These are phyloP conservation scores for Leishmania martiniquensis DNA, from an alignment of 208 protist genomes.

Conservation along the genomic window DNA sequence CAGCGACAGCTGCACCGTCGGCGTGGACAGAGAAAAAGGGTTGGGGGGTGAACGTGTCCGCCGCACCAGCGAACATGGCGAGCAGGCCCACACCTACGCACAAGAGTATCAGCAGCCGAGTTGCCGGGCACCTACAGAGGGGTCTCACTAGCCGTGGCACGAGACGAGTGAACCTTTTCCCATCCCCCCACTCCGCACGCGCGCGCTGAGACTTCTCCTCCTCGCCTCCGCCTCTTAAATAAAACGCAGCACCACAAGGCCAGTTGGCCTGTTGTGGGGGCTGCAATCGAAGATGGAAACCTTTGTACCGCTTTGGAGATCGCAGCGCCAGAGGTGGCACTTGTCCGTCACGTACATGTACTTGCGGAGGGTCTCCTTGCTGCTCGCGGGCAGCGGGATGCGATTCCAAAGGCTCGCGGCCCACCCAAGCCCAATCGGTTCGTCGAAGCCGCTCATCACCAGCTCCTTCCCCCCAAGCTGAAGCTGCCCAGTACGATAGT, in stretches of 20 bases:
- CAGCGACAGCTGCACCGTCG: background rate
- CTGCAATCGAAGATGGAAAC: slow-evolving; percentile 26
- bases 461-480: slow-evolving; percentile 33
- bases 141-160: background rate
- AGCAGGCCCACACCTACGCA: background rate
- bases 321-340: slow-evolving; percentile 38
- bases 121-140: background rate
- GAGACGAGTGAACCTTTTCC: background rate
- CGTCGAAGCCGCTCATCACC: slow-evolving; percentile 39
- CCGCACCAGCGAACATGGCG: no score
- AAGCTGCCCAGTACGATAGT: slow-evolving; percentile 17
- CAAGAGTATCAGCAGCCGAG: background rate
- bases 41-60: background rate
- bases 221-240: background rate
- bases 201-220: background rate
- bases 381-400: background rate
- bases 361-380: slow-evolving; percentile 26
- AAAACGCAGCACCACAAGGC: slow-evolving; percentile 35
- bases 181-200: background rate
- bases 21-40: background rate
- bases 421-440: slow-evolving; percentile 49
- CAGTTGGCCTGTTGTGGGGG: slow-evolving; percentile 27
- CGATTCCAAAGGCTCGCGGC: slow-evolving; percentile 26
- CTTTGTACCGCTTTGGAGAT: slow-evolving; percentile 33
- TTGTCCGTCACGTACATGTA: slow-evolving; percentile 50